Evolutionary conservation across 148 eudicot genomes (phyloP).

Genomic region (Vaccinium darrowii): DNA sequence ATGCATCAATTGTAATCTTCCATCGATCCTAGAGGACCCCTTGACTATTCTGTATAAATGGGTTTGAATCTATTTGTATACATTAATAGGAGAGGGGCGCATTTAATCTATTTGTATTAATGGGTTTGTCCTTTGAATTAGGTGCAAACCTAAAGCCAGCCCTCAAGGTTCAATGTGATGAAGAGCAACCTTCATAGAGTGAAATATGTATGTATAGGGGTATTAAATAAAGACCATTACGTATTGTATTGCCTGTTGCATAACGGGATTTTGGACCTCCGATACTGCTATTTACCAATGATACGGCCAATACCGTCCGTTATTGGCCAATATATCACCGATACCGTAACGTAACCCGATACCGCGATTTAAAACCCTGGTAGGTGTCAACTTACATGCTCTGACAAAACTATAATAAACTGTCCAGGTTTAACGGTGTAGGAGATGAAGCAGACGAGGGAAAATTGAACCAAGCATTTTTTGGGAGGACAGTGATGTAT

Average conservation of each 20-base stretch:
- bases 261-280: too few species aligned
- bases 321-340: too few species aligned
- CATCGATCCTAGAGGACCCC: not conserved
- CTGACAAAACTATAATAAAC: constrained; percentile 48
- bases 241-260: too few species aligned
- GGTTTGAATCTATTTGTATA: too few species aligned
- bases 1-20: constrained; percentile 21
- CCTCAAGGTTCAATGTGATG: constrained; percentile 52
- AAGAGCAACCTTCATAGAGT: constrained; percentile 47
- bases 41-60: too few species aligned
- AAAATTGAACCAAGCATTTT: not conserved
- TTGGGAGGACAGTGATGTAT: not conserved
- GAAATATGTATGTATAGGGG: constrained; percentile 25
- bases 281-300: too few species aligned
- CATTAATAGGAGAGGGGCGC: too few species aligned
- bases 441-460: not conserved
- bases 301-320: too few species aligned
- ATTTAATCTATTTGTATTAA: not conserved
- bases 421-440: too few species aligned
- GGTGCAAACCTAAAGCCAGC: constrained; percentile 38
- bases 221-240: too few species aligned
- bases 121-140: constrained; percentile 32
- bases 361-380: not conserved
- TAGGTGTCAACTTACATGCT: constrained; percentile 37
- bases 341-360: too few species aligned